A percentile compares a stretch with the other conserved stretches of the same genome.
phyloP scores from a whole-genome alignment of 2,329 filamentous ascomycete genomes.

The Teratosphaeria zuluensis region DNA sequence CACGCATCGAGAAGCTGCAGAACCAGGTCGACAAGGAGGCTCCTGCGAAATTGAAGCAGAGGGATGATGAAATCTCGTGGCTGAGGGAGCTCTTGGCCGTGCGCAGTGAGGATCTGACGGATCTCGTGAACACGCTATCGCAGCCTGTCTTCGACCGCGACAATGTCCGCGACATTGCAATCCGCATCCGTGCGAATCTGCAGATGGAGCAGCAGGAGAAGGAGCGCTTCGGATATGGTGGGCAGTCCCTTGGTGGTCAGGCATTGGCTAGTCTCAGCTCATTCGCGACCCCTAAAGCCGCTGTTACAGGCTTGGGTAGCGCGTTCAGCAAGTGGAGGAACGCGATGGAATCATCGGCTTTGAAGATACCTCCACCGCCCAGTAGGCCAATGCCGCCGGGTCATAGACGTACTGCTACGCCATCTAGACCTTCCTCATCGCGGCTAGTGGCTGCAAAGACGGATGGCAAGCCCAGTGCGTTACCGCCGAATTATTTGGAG shows the following conservation, averaged over 20 bases:
- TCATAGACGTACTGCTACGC: conserved; percentile 31
- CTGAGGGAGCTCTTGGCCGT: conserved; percentile 86
- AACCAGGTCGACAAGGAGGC: conserved; percentile 68
- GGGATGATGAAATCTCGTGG: conserved; percentile 91
- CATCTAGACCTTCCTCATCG: conserved; percentile 24
- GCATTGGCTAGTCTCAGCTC: conserved; percentile 65
- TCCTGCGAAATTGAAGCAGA: conserved; percentile 73
- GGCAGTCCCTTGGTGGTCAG: conserved; percentile 33
- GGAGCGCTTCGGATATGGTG: conserved; percentile 55
- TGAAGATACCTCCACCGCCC: conserved; percentile 21
- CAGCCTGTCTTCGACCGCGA: conserved; percentile 65
- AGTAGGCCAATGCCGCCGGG: conserved; percentile 30
- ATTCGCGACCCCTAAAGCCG: conserved; percentile 72
- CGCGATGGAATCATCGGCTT: conserved; percentile 36
- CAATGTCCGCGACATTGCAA: conserved; percentile 77
- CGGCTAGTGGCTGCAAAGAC: conserved; percentile 12
- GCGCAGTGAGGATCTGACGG: conserved; percentile 80
- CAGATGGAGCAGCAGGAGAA: conserved; percentile 98
- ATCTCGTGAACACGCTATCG: conserved; percentile 74
- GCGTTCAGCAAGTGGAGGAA: conserved; percentile 95
- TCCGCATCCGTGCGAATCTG: conserved; percentile 83
- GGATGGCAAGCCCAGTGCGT: conserved; percentile 14
- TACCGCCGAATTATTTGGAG: conserved; percentile 55
- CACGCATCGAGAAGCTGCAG: conserved; percentile 79
- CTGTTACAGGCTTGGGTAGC: conserved; percentile 65